Percentiles rank a stretch among this genome's conserved stretches.
Conservation (phyloP, 169 alveolate genomes). For the Plasmodium vivax region DNA sequence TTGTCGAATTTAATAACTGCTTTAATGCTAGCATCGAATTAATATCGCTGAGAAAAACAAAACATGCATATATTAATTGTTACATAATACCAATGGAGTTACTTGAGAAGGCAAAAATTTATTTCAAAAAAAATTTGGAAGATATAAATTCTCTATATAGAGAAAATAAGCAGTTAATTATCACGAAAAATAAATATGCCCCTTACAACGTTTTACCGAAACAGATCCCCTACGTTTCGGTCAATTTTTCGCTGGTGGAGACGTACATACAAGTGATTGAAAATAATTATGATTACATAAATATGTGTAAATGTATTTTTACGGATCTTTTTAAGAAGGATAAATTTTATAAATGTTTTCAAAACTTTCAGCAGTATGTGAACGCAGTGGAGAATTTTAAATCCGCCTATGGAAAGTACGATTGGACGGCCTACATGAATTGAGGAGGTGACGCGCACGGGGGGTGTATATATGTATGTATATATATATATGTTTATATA, state of each 20-base stretch:
- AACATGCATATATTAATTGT: slow-evolving; percentile 74
- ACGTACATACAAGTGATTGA: slow-evolving; percentile 74
- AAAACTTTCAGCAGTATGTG: slow-evolving; percentile 62
- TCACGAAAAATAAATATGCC: slow-evolving; percentile 71
- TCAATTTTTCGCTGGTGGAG: slow-evolving; percentile 71
- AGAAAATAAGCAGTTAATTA: slow-evolving; percentile 75
- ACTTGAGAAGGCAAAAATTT: slow-evolving; percentile 65
- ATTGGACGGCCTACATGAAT: slow-evolving; percentile 57
- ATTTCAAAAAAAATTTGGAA: slow-evolving; percentile 73
- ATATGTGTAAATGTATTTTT: slow-evolving; percentile 74
- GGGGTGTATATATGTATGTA: background rate
- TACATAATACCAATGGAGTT: slow-evolving; percentile 66
- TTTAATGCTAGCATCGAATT: slow-evolving; percentile 61
- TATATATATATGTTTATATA: background rate
- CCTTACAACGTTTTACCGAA: slow-evolving; percentile 73
- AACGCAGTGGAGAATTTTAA: slow-evolving; percentile 65
- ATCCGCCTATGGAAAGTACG: slow-evolving; percentile 36
- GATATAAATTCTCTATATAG: slow-evolving; percentile 73
- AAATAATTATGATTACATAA: slow-evolving; percentile 74
- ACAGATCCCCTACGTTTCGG: slow-evolving; percentile 69
- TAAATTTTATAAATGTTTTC: slow-evolving; percentile 66
- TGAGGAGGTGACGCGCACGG: background rate
- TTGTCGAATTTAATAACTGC: slow-evolving; percentile 74
- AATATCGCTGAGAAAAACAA: slow-evolving; percentile 66
- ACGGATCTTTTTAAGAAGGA: slow-evolving; percentile 70